Evolutionary conservation across 805 yeast genomes (phyloP), one percentile per base, ranked within the genome.

Genomic region (Torulaspora gathmanii): DNA sequence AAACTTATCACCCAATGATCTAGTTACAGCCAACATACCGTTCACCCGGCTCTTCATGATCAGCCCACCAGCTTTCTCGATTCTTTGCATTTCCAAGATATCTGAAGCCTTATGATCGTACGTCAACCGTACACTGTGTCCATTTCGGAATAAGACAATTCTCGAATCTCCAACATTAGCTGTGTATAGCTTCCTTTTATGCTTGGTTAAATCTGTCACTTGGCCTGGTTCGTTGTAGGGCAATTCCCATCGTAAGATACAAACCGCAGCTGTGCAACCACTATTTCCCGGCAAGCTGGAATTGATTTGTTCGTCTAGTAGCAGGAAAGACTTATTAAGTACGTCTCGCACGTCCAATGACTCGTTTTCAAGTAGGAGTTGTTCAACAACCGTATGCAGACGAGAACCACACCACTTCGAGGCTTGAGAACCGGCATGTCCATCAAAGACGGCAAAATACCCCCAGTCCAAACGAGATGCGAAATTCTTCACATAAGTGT

Each of bases 121-220:
- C 0, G 95, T 80, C 33, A 91, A 70, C 42, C 99, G 71, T 49
- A 80, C 74, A 2, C 96, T 89, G 49, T 72, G 70, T 1, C 90
- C 88, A n/a, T 71, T 70, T 42, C 96, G 77, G 55, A 78, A 82
- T 37, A 91, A 70, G 2, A 93, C 87, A 12, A 89, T 76, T 50
- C 98, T 75, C 49, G 93, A 80, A 65, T 93, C 99, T 3, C 99
- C 98, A 4, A 87, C 98, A 60, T 93, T 91, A 7, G 96, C 95
- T 0, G 96, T 89, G 57, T 88, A 89, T 30, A 91, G 72, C 80
- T 86, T 80, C 50, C 97, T 70, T 53, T 72, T 78, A 57, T 83
- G 86, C 37, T 69, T 61, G 5, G 56, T 52, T 26, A 65, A 48
- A 33, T 65, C 68, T 7, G 61, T 51, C 5, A 45, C 52, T 12